Evolutionary conservation across 768 basidiomycete genomes (phyloP).

Genomic region (Hypholoma fasciculare): DNA sequence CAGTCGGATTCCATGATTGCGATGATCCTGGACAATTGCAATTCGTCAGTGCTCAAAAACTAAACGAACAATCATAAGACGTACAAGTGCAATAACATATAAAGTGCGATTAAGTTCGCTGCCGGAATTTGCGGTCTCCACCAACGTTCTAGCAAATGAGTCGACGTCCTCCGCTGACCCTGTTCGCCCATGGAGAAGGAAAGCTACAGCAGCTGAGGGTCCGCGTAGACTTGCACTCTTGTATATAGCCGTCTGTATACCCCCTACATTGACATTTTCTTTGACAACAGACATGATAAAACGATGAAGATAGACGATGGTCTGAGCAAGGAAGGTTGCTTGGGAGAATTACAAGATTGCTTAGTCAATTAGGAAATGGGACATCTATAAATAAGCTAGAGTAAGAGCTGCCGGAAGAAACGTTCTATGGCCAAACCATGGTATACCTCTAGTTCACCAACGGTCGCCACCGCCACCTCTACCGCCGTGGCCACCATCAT

Average conservation of each 20-base stretch:
- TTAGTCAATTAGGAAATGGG: slow-evolving; percentile 11
- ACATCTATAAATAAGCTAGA: slow-evolving; percentile 15
- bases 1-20: slow-evolving; percentile 44
- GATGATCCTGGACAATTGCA: slow-evolving; percentile 37
- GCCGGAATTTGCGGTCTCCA: slow-evolving; percentile 17
- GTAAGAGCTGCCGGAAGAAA: background rate
- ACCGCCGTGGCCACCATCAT: slow-evolving; percentile 39
- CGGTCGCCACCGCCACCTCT: slow-evolving; percentile 44
- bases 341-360: slow-evolving; percentile 7
- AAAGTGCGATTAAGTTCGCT: slow-evolving; percentile 17
- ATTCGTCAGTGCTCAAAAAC: background rate
- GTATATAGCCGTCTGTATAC: slow-evolving; percentile 36
- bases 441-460: slow-evolving; percentile 26
- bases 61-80: slow-evolving; percentile 1
- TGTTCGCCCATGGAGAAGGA: slow-evolving; percentile 43
- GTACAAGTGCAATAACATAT: slow-evolving; percentile 39
- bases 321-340: background rate
- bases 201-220: slow-evolving; percentile 35
- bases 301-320: background rate
- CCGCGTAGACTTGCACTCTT: slow-evolving; percentile 15
- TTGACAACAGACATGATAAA: slow-evolving; percentile 13
- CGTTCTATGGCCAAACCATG: slow-evolving; percentile 5
- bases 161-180: slow-evolving; percentile 30
- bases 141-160: slow-evolving; percentile 24
- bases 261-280: slow-evolving; percentile 33